Percentiles rank a stretch among this genome's conserved stretches.
Evolutionary conservation across 306 rosid species (phyloP).

Genomic region (Betula pendula): DNA sequence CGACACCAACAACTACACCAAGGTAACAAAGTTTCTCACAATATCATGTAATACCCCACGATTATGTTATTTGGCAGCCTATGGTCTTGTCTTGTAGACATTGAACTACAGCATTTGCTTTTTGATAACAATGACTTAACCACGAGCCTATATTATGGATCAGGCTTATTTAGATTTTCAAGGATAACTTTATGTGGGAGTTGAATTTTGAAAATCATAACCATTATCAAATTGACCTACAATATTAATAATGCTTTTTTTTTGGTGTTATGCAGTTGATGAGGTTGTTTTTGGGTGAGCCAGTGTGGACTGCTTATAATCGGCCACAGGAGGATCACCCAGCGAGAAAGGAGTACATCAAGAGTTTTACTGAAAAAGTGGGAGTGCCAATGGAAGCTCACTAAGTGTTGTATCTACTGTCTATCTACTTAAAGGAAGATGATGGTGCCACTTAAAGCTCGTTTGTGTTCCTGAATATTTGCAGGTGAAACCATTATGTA

Average conservation of each 20-base stretch:
- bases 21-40: constrained; percentile 46
- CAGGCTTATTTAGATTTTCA: too few species aligned
- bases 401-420: constrained; percentile 26
- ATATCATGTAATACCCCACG: neutral
- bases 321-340: constrained; percentile 90
- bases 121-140: neutral
- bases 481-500: neutral
- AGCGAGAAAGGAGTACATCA: constrained; percentile 73
- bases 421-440: neutral
- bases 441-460: neutral
- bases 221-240: neutral
- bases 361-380: constrained; percentile 46
- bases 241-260: neutral
- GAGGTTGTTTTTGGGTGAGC: constrained; percentile 86
- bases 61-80: neutral
- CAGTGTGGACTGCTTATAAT: constrained; percentile 84
- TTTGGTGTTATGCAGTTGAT: constrained; percentile 54
- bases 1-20: constrained; percentile 67
- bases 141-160: too few species aligned
- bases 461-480: neutral
- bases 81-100: too few species aligned
- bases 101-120: neutral
- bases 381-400: constrained; percentile 66
- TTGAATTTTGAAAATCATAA: neutral
- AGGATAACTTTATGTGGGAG: too few species aligned